phyloP scores from a whole-genome alignment of 73 alveolate genomes.

The Paramecium bursaria region DNA sequence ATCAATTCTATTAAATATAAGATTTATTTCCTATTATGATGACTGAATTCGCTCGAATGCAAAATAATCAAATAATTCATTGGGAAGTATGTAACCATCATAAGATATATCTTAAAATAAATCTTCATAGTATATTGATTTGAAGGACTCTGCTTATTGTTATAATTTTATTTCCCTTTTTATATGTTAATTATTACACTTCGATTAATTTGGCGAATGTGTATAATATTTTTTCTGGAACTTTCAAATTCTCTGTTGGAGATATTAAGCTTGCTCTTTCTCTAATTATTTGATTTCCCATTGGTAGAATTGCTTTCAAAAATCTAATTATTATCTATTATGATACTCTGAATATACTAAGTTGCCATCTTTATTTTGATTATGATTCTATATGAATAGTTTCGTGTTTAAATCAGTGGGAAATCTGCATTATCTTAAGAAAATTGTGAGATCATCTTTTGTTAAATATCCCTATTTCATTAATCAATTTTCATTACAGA shows the following conservation, averaged over 20 bases:
- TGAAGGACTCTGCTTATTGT: slow-evolving; percentile 2
- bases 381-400: not conserved
- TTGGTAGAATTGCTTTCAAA: slow-evolving; percentile 22
- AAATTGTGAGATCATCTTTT: not conserved
- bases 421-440: not conserved
- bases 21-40: not conserved
- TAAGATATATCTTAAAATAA: not conserved
- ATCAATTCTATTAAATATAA: slow-evolving; percentile 32
- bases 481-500: too few relatives aligned
- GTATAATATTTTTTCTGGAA: slow-evolving; percentile 4
- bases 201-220: slow-evolving; percentile 14
- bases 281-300: slow-evolving; percentile 8
- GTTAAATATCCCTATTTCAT: too few relatives aligned
- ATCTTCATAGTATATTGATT: not conserved
- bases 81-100: not conserved
- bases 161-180: slow-evolving; percentile 15
- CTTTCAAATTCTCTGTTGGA: not conserved
- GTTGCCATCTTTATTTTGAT: slow-evolving; percentile 4
- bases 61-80: not conserved
- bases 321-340: not conserved
- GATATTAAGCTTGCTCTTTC: not conserved
- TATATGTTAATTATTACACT: slow-evolving; percentile 21
- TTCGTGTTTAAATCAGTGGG: not conserved
- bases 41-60: not conserved
- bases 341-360: slow-evolving; percentile 40